Evolutionary conservation across 352 stramenopile species (phyloP), one percentile per base, ranked within the genome.

Genomic region (Globisporangium iwayamae): DNA sequence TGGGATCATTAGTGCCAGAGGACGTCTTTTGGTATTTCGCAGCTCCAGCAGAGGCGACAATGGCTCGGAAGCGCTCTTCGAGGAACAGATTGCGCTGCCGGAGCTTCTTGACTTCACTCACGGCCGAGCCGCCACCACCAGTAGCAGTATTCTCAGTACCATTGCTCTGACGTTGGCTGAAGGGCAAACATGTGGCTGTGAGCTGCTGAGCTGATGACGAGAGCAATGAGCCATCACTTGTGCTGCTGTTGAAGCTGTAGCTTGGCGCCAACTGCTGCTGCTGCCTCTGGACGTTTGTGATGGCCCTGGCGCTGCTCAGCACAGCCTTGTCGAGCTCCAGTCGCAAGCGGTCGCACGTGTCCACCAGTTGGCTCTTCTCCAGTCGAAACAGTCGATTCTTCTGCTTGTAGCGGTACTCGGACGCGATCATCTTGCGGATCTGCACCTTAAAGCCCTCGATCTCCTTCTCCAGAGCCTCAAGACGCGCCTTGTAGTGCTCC

Each of bases 391-490:
- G 53, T 1, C 74, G 72, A 36, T 87, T 90, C 63, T 89, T 87
- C 45, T 89, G 81, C 67, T 90, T 91, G 68, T 89, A 72, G 9
- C 75, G 74, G 58, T 91, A 87, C 62, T 93, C 81, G 7, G 79
- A 86, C 30, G 82, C 80, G 56, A 91, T 91, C 79, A 93, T 87
- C 52, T 88, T 90, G 58, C 82, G 81, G 63, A 93, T 83, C 61
- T 90, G 84, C 34, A 86, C 61, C 47, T 90, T 82, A 28, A 91
- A 61, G 0, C 70, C 75, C 47, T 91, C 79, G 4, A 85, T 76
- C 25, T 89, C 70, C 3, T 77, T 78, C 38, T 88, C 74, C 7
- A 88, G 62, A 20, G 77, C 70, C 45, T 87, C 76, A 52, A 83
- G 66, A 66, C 79, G 78, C 28, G 63, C 62, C 30, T 76, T 75